Conservation (phyloP, 805 yeast genomes). For the Candida gorgasii region DNA sequence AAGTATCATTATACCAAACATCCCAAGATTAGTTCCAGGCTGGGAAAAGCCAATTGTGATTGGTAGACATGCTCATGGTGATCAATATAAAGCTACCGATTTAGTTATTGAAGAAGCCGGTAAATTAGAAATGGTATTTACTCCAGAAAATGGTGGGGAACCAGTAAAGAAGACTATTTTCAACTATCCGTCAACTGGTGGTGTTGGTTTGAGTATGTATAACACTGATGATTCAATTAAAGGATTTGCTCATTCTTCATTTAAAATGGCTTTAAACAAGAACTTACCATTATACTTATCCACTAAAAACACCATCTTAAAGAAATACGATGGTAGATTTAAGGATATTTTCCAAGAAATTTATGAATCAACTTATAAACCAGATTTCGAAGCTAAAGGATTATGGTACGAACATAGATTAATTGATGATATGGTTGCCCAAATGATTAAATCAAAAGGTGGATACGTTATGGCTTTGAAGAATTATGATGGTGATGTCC, state of each 20-base stretch:
- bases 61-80: conserved; percentile 86
- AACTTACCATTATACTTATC: conserved; percentile 66
- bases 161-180: conserved; percentile 53
- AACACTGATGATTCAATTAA: conserved; percentile 76
- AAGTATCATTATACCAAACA: conserved; percentile 75
- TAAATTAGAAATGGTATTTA: conserved; percentile 62
- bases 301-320: conserved; percentile 79
- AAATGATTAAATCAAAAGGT: conserved; percentile 82
- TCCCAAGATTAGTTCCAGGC: conserved; percentile 74
- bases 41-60: conserved; percentile 84
- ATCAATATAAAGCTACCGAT: conserved; percentile 82
- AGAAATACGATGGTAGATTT: conserved; percentile 80
- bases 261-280: conserved; percentile 68
- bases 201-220: conserved; percentile 82
- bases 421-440: conserved; percentile 88
- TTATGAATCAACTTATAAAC: conserved; percentile 57
- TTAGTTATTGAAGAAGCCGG: conserved; percentile 68
- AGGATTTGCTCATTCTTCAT: conserved; percentile 80
- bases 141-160: conserved; percentile 59
- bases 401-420: conserved; percentile 78
- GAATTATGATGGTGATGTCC: conserved; percentile 86
- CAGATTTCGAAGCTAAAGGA: conserved; percentile 57
- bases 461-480: conserved; percentile 80
- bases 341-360: conserved; percentile 75
- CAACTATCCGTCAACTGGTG: conserved; percentile 68